Evolutionary conservation across 805 yeast genomes (phyloP).

Genomic region (Barnettozyma salicaria): DNA sequence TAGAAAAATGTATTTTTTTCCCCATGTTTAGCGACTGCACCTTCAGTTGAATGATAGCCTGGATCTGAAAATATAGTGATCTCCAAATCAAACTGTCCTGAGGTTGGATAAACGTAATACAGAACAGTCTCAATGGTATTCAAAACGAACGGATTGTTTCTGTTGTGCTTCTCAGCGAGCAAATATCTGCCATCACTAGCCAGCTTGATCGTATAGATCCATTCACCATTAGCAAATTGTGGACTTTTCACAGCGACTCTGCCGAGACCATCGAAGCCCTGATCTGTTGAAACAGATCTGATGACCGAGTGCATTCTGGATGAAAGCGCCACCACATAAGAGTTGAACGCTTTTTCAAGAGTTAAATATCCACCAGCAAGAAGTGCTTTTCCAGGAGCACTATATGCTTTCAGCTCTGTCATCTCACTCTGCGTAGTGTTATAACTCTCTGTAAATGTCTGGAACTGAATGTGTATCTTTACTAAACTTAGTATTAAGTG

Average conservation of each 20-base stretch:
- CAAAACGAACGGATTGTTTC: slow-evolving; percentile 67
- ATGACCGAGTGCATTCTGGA: slow-evolving; percentile 83
- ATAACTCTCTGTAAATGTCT: no score
- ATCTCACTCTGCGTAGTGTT: slow-evolving; percentile 2
- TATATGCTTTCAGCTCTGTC: slow-evolving; percentile 40
- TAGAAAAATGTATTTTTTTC: slow-evolving; percentile 44
- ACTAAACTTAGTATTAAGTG: no score
- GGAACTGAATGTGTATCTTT: no score
- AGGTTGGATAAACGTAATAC: slow-evolving; percentile 37
- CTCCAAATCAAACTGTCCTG: slow-evolving; percentile 23
- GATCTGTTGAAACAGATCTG: slow-evolving; percentile 5
- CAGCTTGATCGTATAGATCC: slow-evolving; percentile 45
- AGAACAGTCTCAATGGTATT: slow-evolving; percentile 53
- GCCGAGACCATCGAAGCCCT: not conserved
- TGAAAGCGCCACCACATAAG: slow-evolving; percentile 83
- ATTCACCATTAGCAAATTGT: slow-evolving; percentile 65
- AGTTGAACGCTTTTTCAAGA: slow-evolving; percentile 63
- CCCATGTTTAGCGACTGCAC: slow-evolving; percentile 33
- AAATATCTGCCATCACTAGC: not conserved
- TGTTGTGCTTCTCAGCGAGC: slow-evolving; percentile 29
- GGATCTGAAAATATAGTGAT: slow-evolving; percentile 78
- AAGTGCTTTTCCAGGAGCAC: slow-evolving; percentile 95
- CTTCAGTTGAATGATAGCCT: slow-evolving; percentile 77
- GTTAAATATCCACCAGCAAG: slow-evolving; percentile 94
- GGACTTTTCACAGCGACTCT: slow-evolving; percentile 55